These are phyloP conservation scores for Aureobasidium pullulans DNA, from an alignment of 2,329 filamentous ascomycete species.

Conservation along the genomic window DNA sequence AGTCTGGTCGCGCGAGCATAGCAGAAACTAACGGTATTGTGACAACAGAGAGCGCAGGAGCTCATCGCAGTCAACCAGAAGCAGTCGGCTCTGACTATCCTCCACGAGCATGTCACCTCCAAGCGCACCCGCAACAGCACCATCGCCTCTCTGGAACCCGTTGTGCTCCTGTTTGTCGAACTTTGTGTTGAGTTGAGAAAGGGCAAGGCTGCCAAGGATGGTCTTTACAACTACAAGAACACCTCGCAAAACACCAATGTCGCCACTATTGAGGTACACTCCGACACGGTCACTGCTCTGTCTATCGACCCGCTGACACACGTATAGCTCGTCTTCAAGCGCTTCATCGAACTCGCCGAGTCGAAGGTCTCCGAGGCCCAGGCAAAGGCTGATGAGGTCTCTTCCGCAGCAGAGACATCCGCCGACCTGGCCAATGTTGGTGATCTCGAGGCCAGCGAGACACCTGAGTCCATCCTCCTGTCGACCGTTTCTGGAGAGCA, in stretches of 20 bases:
- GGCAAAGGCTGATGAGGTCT: slow-evolving; percentile 90
- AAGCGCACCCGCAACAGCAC: slow-evolving; percentile 97
- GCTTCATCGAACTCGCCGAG: slow-evolving; percentile 95
- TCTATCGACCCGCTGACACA: background rate
- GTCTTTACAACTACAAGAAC: slow-evolving; percentile 99
- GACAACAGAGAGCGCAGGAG: slow-evolving; percentile 73
- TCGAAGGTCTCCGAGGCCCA: slow-evolving; percentile 94
- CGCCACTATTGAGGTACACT: slow-evolving; percentile 80
- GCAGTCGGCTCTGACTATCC: slow-evolving; percentile 82
- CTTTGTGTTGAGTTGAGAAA: slow-evolving; percentile 96
- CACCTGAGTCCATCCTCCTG: slow-evolving; percentile 93
- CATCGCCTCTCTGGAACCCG: slow-evolving; percentile 91
- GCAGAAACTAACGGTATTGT: slow-evolving; percentile 17
- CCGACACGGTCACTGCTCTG: background rate
- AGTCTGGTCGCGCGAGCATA: too few relatives aligned
- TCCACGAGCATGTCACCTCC: slow-evolving; percentile 98
- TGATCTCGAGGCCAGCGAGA: slow-evolving; percentile 94
- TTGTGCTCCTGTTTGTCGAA: slow-evolving; percentile 96
- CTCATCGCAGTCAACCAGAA: slow-evolving; percentile 96
- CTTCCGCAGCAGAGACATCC: slow-evolving; percentile 74
- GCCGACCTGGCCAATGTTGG: slow-evolving; percentile 70
- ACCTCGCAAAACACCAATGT: slow-evolving; percentile 99
- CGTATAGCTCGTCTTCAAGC: slow-evolving; percentile 76
- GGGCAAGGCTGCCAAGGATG: slow-evolving; percentile 97
- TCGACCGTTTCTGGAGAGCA: slow-evolving; percentile 98